Base-by-base conservation (phyloP, 495 filamentous ascomycete genomes). In the Glarea lozoyensis region DNA sequence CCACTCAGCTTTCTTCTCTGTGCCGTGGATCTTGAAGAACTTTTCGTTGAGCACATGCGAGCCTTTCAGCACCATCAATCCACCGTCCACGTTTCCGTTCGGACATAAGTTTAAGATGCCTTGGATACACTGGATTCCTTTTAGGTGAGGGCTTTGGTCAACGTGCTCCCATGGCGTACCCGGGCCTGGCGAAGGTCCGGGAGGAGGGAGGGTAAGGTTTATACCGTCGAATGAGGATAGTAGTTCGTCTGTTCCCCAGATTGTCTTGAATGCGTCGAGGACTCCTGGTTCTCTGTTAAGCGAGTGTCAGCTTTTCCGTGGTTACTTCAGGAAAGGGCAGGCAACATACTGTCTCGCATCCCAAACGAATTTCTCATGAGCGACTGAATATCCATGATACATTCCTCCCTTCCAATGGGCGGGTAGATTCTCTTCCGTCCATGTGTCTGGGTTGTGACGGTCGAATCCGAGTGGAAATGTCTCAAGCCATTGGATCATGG, bases 231-330 rank as follows among this genome's bases (percentile, higher is more conserved):
- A 71, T 0, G 66, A 69, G 2, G 68, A 65, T 37, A 71, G 61
- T 35, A 71, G 33, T 21, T 71, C 65, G 20, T 60, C 46, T 27
- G 61, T 61, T 10, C 58, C 54, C 19, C 62, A 64, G 21, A 71
- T 55, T 54, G 63, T 62, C 19, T 57, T 60, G 25, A 71, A 71
- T 1, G 61, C 53, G 5, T 50, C 48, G 10, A 68, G 43, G 2
- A 69, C 64, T 0, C 66, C 66, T 2, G 65, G 61, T 49, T 68
- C 66, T n/a, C n/a, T n/a, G n/a, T n/a, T n/a, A n/a, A n/a, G n/a
- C n/a, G n/a, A n/a, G n/a, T n/a, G n/a, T n/a, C n/a, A n/a, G n/a
- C n/a, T n/a, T n/a, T n/a, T n/a, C n/a, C n/a, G n/a, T n/a, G n/a
- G n/a, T n/a, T n/a, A n/a, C n/a, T n/a, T n/a, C n/a, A n/a, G n/a